A percentile compares a stretch with the other conserved stretches of the same genome.
Evolutionary conservation across 768 basidiomycete genomes (phyloP).

Genomic region (Trichaptum fuscoviolaceum): DNA sequence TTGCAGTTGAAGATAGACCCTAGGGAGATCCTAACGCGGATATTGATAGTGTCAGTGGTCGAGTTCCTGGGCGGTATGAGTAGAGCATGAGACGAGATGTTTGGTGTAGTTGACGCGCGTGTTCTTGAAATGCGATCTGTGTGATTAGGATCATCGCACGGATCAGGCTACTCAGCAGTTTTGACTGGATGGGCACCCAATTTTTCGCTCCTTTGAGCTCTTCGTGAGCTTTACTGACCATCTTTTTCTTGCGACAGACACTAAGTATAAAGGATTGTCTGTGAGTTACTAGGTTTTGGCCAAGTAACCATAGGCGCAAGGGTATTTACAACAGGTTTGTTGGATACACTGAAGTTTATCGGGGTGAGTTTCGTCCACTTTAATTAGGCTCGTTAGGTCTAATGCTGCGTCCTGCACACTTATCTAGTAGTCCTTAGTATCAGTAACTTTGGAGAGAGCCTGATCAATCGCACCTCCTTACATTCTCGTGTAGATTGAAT

Average conservation of each 20-base stretch:
- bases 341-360: too few relatives aligned
- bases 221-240: not conserved
- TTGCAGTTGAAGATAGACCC: not conserved
- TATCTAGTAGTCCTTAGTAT: too few relatives aligned
- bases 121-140: not conserved
- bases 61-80: not conserved
- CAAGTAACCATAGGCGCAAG: too few relatives aligned
- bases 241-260: not conserved
- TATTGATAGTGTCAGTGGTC: not conserved
- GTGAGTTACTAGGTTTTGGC: too few relatives aligned
- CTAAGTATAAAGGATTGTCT: not conserved
- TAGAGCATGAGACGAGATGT: constrained; percentile 1
- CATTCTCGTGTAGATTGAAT: too few relatives aligned
- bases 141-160: not conserved
- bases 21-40: not conserved
- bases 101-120: not conserved
- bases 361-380: too few relatives aligned
- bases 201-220: not conserved
- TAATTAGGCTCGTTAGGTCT: too few relatives aligned
- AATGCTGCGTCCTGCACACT: too few relatives aligned
- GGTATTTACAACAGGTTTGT: too few relatives aligned
- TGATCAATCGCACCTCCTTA: too few relatives aligned
- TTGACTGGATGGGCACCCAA: not conserved
- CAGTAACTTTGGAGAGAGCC: too few relatives aligned
- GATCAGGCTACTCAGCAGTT: not conserved